phyloP scores from a whole-genome alignment of 225 moss, liverwort and hornwort genomes.

The Bryoerythrophyllum caledonicum region DNA sequence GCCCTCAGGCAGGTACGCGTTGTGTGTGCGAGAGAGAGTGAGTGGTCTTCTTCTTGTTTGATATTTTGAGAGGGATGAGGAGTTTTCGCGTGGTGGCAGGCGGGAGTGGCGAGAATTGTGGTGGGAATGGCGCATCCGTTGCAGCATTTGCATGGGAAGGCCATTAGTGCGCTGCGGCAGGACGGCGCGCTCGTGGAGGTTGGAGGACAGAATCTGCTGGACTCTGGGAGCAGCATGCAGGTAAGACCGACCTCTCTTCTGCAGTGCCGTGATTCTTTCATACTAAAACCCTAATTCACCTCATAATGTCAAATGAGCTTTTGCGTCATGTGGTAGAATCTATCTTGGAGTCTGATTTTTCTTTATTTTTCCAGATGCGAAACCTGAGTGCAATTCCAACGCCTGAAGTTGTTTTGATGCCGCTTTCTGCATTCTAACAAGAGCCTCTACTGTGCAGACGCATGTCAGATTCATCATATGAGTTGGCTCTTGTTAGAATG shows the following conservation, averaged over 20 bases:
- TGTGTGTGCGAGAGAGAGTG: neutral
- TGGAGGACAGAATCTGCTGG: conserved; percentile 59
- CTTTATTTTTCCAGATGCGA: too few relatives aligned
- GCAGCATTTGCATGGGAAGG: conserved; percentile 77
- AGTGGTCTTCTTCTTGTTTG: neutral
- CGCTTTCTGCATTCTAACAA: too few relatives aligned
- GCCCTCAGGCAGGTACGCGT: conserved; percentile 62
- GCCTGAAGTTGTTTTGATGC: too few relatives aligned
- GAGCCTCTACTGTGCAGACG: too few relatives aligned
- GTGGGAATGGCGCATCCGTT: conserved; percentile 87
- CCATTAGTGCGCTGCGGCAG: conserved; percentile 65
- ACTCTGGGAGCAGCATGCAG: conserved; percentile 41
- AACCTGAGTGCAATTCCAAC: too few relatives aligned
- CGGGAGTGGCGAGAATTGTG: conserved; percentile 86
- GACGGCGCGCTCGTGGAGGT: conserved; percentile 73
- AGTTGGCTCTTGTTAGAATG: too few relatives aligned
- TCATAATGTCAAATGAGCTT: neutral
- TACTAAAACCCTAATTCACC: neutral
- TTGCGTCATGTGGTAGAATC: neutral
- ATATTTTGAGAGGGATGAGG: neutral
- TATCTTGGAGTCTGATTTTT: too few relatives aligned
- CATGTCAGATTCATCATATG: too few relatives aligned
- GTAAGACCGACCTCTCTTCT: conserved; percentile 11
- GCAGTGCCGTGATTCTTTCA: neutral
- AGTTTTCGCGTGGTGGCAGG: conserved; percentile 44